Evolutionary conservation across 2,329 filamentous ascomycete genomes (phyloP).

Genomic region (Ceratocystis papillata): DNA sequence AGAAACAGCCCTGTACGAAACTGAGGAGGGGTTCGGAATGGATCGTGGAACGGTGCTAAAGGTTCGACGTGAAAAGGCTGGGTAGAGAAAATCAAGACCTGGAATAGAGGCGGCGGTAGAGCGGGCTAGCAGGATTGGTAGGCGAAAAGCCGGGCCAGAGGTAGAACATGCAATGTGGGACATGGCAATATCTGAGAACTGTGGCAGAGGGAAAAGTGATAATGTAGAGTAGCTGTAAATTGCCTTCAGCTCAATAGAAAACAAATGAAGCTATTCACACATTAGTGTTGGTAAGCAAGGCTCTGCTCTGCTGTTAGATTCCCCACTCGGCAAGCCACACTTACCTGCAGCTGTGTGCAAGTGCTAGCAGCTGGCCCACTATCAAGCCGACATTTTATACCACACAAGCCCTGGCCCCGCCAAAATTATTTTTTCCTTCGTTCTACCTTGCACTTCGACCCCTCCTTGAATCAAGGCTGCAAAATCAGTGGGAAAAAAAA

Average conservation of each 20-base stretch:
- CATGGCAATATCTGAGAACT: not conserved
- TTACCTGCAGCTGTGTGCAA: not conserved
- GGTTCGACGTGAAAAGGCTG: slow-evolving; percentile 28
- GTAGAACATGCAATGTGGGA: slow-evolving; percentile 8
- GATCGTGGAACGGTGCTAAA: not conserved
- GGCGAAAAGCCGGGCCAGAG: slow-evolving; percentile 15
- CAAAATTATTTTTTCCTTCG: slow-evolving; percentile 24
- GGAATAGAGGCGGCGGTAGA: slow-evolving; percentile 27
- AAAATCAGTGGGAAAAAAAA: slow-evolving; percentile 22
- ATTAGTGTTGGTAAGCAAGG: not conserved
- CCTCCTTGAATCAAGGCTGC: slow-evolving; percentile 22
- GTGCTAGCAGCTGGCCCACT: slow-evolving; percentile 16
- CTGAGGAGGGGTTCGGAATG: not conserved
- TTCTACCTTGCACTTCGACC: slow-evolving; percentile 23
- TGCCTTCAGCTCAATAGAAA: not conserved
- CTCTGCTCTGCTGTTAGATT: not conserved
- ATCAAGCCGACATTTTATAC: slow-evolving; percentile 20
- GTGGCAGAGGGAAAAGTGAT: no score
- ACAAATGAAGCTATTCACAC: not conserved
- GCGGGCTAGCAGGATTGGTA: slow-evolving; percentile 15
- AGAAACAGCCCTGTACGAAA: not conserved
- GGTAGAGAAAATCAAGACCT: slow-evolving; percentile 35
- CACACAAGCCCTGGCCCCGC: slow-evolving; percentile 25
- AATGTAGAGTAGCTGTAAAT: not conserved
- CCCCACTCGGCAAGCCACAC: slow-evolving; percentile 10